Evolutionary conservation across 2,329 filamentous ascomycete genomes (phyloP), one percentile per base, ranked within the genome.

Genomic region (Phyllosticta capitalensis): DNA sequence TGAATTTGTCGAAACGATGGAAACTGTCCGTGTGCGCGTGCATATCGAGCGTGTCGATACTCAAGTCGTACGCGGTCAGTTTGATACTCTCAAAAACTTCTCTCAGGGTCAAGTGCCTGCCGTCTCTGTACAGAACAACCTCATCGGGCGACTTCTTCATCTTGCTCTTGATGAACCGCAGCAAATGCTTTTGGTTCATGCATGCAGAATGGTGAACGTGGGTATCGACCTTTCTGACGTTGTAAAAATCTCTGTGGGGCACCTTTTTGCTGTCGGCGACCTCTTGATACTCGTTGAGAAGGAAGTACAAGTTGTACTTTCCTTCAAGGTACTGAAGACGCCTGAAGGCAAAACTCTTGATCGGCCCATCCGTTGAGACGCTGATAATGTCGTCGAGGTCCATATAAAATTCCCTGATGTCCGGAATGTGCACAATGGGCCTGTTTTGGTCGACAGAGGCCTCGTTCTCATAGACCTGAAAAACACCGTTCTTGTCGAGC

Each of bases 1-100:
- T 99, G 81, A 99, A 99, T 74, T 99, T 99, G 79, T 99, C 94
- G 71, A 99, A 99, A 3, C 94, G 89, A 74, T 99, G 94, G 76
- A 99, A 99, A 0, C 90, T 95, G 74, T 99, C 94, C 10, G 90
- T 96, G 70, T 99, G 94, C 22, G 94, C 92, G 78, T 99, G 94
- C 94, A 99, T 99, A 76, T 99, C 94, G 33, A 99, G 81, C 0
- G 94, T 99, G 74, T 99, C 94, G 64, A 99, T 99, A 74, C 92
- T 96, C 58, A 99, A 79, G 71, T 99, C 94, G 72, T 99, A 99
- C 0, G 94, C 94, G 5, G 92, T 97, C 66, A 99, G 78, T 64
- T 96, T 96, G 77, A 99, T 96, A 75, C 91, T 96, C 68, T 96
- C 87, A 73, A 99, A 99, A 0, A 99, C 94, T 74, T 99, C 90